A percentile compares a stretch with the other conserved stretches of the same genome.
phyloP scores from a whole-genome alignment of 495 filamentous ascomycete species.

The Aspergillus bridgeri region DNA sequence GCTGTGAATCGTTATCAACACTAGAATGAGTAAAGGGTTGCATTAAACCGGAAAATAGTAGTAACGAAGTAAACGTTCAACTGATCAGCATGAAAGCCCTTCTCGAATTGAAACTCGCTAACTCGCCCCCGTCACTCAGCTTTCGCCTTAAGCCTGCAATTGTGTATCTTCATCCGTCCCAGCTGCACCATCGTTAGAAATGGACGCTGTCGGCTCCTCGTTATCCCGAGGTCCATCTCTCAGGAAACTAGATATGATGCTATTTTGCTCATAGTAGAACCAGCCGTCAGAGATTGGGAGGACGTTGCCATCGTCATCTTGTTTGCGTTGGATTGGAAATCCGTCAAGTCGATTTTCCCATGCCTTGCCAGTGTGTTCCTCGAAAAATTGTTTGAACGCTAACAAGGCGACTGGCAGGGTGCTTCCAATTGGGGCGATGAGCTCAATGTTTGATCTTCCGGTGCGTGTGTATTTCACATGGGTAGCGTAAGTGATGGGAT shows the following conservation, averaged over 20 bases:
- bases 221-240: slow-evolving; percentile 1
- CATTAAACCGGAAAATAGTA: neutral
- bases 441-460: slow-evolving; percentile 21
- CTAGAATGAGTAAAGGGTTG: neutral
- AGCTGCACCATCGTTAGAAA: neutral
- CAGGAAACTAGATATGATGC: slow-evolving; percentile 23
- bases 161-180: neutral
- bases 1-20: neutral
- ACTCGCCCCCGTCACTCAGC: neutral
- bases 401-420: slow-evolving; percentile 34
- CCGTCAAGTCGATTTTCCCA: slow-evolving; percentile 50
- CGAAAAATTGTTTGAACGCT: slow-evolving; percentile 55
- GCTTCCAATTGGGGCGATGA: slow-evolving; percentile 32
- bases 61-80: neutral
- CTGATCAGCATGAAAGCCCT: neutral
- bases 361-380: slow-evolving; percentile 46
- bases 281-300: slow-evolving; percentile 33
- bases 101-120: neutral
- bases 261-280: slow-evolving; percentile 26
- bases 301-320: slow-evolving; percentile 21
- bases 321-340: slow-evolving; percentile 14
- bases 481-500: slow-evolving; percentile 45
- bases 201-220: neutral
- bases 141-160: neutral
- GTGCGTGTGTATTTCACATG: slow-evolving; percentile 34